A percentile compares a stretch with the other conserved stretches of the same genome.
Conservation (phyloP, 306 rosid genomes). For the Malus sieversii region DNA sequence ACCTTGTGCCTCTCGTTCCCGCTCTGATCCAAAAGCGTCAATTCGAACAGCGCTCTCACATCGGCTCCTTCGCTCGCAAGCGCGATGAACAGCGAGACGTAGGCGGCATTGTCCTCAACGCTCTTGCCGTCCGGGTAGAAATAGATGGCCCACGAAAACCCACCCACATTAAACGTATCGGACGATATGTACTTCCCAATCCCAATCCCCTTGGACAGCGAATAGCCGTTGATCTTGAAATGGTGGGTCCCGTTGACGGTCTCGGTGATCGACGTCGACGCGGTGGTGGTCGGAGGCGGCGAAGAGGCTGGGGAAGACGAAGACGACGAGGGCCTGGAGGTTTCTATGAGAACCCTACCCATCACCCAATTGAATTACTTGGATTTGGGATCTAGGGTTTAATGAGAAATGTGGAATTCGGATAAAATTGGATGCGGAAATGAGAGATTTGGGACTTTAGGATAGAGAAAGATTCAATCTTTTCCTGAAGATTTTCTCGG, state of each 20-base stretch:
- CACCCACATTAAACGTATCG: conserved; percentile 72
- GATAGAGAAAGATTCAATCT: background rate
- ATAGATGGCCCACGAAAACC: conserved; percentile 85
- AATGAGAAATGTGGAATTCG: conserved; percentile 5
- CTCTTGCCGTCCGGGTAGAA: conserved; percentile 92
- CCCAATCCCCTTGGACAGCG: conserved; percentile 66
- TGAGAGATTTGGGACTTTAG: background rate
- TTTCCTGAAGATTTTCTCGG: background rate
- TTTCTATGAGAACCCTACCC: conserved; percentile 65
- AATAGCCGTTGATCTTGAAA: conserved; percentile 77
- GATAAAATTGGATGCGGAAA: background rate
- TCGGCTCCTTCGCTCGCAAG: conserved; percentile 86
- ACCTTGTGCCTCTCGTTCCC: conserved; percentile 89
- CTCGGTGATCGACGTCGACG: conserved; percentile 62
- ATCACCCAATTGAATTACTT: conserved; percentile 29
- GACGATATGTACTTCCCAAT: conserved; percentile 70
- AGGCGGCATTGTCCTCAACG: conserved; percentile 66
- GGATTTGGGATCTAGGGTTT: conserved; percentile 28
- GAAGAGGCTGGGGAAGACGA: conserved; percentile 22
- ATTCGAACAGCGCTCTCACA: conserved; percentile 76
- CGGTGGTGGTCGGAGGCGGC: conserved; percentile 46
- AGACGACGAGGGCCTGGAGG: conserved; percentile 42
- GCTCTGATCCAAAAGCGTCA: conserved; percentile 90
- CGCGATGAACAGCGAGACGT: conserved; percentile 81
- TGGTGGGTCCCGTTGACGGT: conserved; percentile 69